Evolutionary conservation across 78 protist species (phyloP), one percentile per base, ranked within the genome.

Genomic region (slime mould (Dictyostelium discoideum)): DNA sequence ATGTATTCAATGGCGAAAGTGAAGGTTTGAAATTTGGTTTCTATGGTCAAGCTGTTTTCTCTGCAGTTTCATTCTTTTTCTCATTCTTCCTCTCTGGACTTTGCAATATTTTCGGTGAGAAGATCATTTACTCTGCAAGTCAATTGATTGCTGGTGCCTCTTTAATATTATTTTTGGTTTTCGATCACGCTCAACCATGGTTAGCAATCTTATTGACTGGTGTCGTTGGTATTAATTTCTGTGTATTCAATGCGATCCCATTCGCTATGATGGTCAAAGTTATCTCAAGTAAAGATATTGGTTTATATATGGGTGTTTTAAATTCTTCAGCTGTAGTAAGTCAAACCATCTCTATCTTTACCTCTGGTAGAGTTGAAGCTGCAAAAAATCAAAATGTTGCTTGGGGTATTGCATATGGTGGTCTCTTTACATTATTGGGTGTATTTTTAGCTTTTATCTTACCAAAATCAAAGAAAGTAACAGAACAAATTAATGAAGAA

Each of bases 281-380:
- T 40, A 78, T 65, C 14, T n/a, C 37, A 2, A 67, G 67, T 32
- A 60, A 65, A 26, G 96, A 93, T 72, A 92, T 92, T 42, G 96
- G 96, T 60, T 29, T 93, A 1, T 93, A 93, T 72, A 93, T 93
- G 96, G 96, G 96, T 50, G 96, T 93, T 13, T 92, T 93, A 20
- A 93, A 93, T 84, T 80, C 85, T 24, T 83, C 96, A 0, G 77
- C 87, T 40, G 96, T 93, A 0, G 50, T 93, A 29, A 77, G 93
- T 16, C 96, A 93, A 72, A 93, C 92, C 29, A 89, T 89, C 14
- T 89, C 94, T 0, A 89, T 89, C 40, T 81, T 80, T 26, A 80
- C 94, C 4, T 60, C 87, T 60, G 94, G 94, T 69, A 29, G 77
- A 29, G 76, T 89, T 42, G 86, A 65, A 67, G 80, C 48, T 9